Evolutionary conservation across 2,329 filamentous ascomycete species (phyloP).

Genomic region (Aspergillus clavatus): DNA sequence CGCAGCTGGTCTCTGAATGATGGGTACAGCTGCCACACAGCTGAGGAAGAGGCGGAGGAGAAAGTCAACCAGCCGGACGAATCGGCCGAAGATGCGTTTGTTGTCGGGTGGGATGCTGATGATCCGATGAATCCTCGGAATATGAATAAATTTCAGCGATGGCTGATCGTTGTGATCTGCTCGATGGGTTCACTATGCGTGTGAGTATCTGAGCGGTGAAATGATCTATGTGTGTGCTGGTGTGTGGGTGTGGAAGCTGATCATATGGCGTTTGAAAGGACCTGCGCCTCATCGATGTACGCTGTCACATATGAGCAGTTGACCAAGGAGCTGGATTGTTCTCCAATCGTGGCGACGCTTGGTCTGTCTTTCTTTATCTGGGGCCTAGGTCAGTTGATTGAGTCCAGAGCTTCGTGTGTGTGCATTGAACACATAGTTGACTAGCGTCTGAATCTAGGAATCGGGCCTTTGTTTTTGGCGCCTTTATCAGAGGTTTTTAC

Average conservation of each 20-base stretch:
- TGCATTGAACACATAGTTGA: constrained; percentile 11
- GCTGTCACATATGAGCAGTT: constrained; percentile 77
- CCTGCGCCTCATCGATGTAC: constrained; percentile 83
- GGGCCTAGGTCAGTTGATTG: constrained; percentile 54
- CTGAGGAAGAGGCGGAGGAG: constrained; percentile 22
- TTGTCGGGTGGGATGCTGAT: constrained; percentile 70
- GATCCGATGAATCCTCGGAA: constrained; percentile 73
- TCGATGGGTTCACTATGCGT: constrained; percentile 72
- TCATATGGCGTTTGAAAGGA: constrained; percentile 47
- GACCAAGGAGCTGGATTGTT: constrained; percentile 66
- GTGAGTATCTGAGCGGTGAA: constrained; percentile 54
- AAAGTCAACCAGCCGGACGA: constrained; percentile 13
- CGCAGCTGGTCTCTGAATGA: constrained; percentile 36
- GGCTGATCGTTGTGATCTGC: constrained; percentile 73
- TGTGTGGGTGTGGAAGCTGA: not conserved
- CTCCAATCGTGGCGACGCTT: constrained; percentile 68
- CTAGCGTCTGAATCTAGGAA: constrained; percentile 22
- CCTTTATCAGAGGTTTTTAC: constrained; percentile 55
- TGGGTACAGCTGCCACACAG: constrained; percentile 25
- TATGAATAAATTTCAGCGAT: constrained; percentile 63
- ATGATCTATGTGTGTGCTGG: too few relatives aligned
- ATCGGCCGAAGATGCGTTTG: constrained; percentile 42
- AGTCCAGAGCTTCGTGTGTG: not conserved
- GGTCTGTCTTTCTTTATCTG: constrained; percentile 80
- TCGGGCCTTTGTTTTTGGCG: constrained; percentile 60